Conservation (phyloP, 2,329 filamentous ascomycete species). For the Paramyrothecium roridum region DNA sequence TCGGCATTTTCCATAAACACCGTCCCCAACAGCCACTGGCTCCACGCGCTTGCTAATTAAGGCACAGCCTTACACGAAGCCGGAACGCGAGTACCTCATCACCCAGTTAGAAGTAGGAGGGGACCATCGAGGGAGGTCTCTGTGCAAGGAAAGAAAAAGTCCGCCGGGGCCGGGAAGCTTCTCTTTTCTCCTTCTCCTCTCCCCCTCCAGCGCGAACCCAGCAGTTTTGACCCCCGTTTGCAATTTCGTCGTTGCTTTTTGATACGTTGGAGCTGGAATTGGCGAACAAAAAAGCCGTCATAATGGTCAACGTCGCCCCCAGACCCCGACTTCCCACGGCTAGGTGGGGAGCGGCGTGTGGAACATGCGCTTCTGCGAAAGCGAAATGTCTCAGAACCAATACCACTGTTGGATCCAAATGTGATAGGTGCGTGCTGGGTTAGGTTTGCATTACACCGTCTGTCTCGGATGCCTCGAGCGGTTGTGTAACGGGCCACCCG, state of each 20-base stretch:
- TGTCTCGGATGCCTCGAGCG: neutral
- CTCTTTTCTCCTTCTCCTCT: slow-evolving; percentile 1
- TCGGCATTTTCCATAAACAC: slow-evolving; percentile 11
- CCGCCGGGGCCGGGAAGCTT: slow-evolving; percentile 14
- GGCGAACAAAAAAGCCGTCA: neutral
- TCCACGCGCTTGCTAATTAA: neutral
- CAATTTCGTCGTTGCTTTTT: too few relatives aligned
- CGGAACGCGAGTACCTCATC: neutral
- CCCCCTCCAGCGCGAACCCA: too few relatives aligned
- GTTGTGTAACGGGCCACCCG: neutral
- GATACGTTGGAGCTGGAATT: neutral
- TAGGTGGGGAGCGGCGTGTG: slow-evolving; percentile 49
- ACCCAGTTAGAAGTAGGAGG: neutral
- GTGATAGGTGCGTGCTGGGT: slow-evolving; percentile 37
- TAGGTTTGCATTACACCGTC: neutral
- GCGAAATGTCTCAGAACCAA: slow-evolving; percentile 47
- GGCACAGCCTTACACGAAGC: too few relatives aligned
- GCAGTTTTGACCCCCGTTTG: too few relatives aligned
- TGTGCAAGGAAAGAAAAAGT: slow-evolving; percentile 9
- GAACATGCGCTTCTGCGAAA: slow-evolving; percentile 45
- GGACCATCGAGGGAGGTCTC: too few relatives aligned
- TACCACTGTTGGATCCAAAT: slow-evolving; percentile 33
- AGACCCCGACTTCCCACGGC: slow-evolving; percentile 30
- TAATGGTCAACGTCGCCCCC: slow-evolving; percentile 4
- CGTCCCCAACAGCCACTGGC: slow-evolving; percentile 3